Percentiles rank a stretch among this genome's conserved stretches.
Evolutionary conservation across 2,329 filamentous ascomycete genomes (phyloP).

Genomic region (Microthyrium microscopicum): DNA sequence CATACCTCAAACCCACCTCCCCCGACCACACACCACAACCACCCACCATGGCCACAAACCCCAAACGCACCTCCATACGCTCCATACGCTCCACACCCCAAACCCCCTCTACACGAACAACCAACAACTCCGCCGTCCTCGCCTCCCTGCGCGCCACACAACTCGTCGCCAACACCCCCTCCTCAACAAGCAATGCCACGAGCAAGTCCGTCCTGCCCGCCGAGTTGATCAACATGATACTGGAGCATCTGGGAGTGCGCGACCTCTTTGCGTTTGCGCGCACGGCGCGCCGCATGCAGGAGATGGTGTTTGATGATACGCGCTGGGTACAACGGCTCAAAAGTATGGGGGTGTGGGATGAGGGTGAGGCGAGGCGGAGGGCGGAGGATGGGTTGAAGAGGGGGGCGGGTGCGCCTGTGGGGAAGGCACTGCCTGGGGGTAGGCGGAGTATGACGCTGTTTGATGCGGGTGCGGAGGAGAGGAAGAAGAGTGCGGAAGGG

Average conservation of each 20-base stretch:
- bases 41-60: no score
- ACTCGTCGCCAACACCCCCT: conserved; percentile 62
- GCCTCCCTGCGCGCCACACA: conserved; percentile 63
- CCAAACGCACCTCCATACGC: no score
- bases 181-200: conserved; percentile 68
- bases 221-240: conserved; percentile 78
- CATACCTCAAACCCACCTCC: no score
- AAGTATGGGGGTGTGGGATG: conserved; percentile 84
- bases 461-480: conserved; percentile 55
- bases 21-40: no score
- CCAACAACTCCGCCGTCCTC: conserved; percentile 47
- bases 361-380: conserved; percentile 62
- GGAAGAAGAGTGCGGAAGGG: conserved; percentile 23
- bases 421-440: conserved; percentile 17
- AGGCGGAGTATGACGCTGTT: conserved; percentile 48
- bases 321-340: conserved; percentile 80
- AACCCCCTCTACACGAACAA: no score
- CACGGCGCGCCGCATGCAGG: conserved; percentile 69
- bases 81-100: no score
- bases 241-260: conserved; percentile 73
- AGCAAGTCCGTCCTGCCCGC: conserved; percentile 42
- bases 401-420: conserved; percentile 39
- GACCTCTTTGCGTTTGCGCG: conserved; percentile 77
- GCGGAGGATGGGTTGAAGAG: conserved; percentile 52
- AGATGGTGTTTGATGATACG: conserved; percentile 98